Evolutionary conservation across 1,284 basidiomycete genomes (phyloP), one percentile per base, ranked within the genome.

Genomic region (Ganoderma boninense): DNA sequence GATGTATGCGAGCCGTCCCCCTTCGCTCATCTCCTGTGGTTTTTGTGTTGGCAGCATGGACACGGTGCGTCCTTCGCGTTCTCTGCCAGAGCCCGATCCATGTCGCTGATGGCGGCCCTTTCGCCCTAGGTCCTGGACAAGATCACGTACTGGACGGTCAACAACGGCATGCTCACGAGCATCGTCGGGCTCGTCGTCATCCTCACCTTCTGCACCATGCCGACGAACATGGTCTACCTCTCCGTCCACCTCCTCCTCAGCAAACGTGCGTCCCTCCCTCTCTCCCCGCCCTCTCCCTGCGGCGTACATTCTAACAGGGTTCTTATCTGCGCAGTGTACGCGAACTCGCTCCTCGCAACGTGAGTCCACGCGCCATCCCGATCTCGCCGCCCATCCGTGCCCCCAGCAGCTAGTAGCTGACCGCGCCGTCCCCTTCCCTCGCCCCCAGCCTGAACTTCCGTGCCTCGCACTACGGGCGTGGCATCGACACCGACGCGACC

Each of bases 161-260:
- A 74, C 65, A 72, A 71, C 56, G 73, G 73, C 14, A n/a, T 71
- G n/a, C 62, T 74, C 11, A 71, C 71, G 13, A 72, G 73, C 46
- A 35, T 73, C 10, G 73, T 73, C 49, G 73, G 71, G 8, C 43
- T 73, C 16, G 65, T 67, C 40, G 68, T 74, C 52, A 69, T 74
- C 52, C 57, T 74, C 65, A 72, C 71, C 66, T 71, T 72, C 63
- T 66, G 70, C 42, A 59, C 59, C 20, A 73, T 74, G 69, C 71
- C 66, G 5, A 57, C 69, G 32, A 74, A 74, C 68, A 74, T 74
- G 73, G 60, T 74, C 44, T 74, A 71, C 60, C 69, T 74, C 63
- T 70, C 69, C 49, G 46, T 73, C 32, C 73, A 74, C 62, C 68
- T 72, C 18, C 70, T 74, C 16, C 63, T 74, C 46, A 74, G 73